A percentile compares a stretch with the other conserved stretches of the same genome.
phyloP scores from a whole-genome alignment of 176 grass and related monocot genomes.

The Urochloa ruziziensis region DNA sequence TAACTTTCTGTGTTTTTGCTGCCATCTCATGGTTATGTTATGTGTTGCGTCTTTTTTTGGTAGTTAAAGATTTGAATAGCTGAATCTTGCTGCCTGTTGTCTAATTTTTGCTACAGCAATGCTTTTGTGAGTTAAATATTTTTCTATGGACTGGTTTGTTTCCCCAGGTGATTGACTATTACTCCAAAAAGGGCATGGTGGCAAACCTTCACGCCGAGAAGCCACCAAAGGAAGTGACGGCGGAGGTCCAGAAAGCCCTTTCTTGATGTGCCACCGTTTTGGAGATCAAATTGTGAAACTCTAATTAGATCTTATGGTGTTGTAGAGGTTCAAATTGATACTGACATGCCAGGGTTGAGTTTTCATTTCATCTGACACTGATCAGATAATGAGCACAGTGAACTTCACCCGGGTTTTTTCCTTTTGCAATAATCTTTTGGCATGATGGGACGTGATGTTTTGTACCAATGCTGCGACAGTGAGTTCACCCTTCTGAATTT shows the following conservation, averaged over 20 bases:
- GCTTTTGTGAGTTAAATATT: not conserved
- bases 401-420: conserved; percentile 19
- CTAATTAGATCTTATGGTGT: not conserved
- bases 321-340: conserved; percentile 35
- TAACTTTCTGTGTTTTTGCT: too few species aligned
- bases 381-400: conserved; percentile 27
- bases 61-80: not conserved
- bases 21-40: not conserved
- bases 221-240: conserved; percentile 68
- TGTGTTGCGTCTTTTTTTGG: not conserved
- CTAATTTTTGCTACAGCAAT: not conserved
- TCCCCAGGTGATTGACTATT: conserved; percentile 93
- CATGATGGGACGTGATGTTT: conserved; percentile 5
- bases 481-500: not conserved
- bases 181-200: conserved; percentile 73
- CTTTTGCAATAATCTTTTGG: conserved; percentile 42
- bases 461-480: conserved; percentile 6
- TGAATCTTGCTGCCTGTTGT: not conserved
- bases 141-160: conserved; percentile 16
- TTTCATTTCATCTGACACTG: conserved; percentile 7
- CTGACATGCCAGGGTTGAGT: conserved; percentile 28
- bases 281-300: not conserved
- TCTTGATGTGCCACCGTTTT: conserved; percentile 44
- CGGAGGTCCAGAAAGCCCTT: conserved; percentile 73
- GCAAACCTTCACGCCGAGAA: conserved; percentile 80